These are phyloP conservation scores for Nitzschia palea DNA, from an alignment of 108 stramenopile genomes.

Conservation along the genomic window DNA sequence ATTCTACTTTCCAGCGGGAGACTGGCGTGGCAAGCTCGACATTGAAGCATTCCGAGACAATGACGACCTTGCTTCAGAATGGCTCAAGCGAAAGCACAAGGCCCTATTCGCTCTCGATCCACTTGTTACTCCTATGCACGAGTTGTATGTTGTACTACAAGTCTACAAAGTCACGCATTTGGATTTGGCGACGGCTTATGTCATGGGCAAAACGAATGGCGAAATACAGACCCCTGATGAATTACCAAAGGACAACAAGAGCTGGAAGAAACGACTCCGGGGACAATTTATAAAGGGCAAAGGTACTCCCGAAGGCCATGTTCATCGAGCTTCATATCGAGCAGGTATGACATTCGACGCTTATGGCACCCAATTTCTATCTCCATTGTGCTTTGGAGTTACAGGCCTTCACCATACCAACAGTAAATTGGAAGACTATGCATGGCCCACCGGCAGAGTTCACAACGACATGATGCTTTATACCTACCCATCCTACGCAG, in stretches of 20 bases:
- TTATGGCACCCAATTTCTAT: slow-evolving; percentile 61
- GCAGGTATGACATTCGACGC: slow-evolving; percentile 33
- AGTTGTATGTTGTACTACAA: slow-evolving; percentile 66
- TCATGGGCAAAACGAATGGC: neutral
- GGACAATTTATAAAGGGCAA: slow-evolving; percentile 29
- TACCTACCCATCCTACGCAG: slow-evolving; percentile 40
- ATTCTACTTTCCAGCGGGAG: slow-evolving; percentile 82
- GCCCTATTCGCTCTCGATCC: slow-evolving; percentile 73
- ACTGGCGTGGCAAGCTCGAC: slow-evolving; percentile 57
- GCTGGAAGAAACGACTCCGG: slow-evolving; percentile 19
- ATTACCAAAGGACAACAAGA: slow-evolving; percentile 4
- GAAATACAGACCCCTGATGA: neutral
- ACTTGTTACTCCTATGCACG: slow-evolving; percentile 14
- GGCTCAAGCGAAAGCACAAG: slow-evolving; percentile 64
- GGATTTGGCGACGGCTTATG: slow-evolving; percentile 32
- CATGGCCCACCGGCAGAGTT: slow-evolving; percentile 55
- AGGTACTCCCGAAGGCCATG: slow-evolving; percentile 7
- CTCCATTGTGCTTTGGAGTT: slow-evolving; percentile 69
- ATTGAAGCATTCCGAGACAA: slow-evolving; percentile 38
- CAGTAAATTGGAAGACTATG: slow-evolving; percentile 14
- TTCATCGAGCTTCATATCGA: slow-evolving; percentile 4
- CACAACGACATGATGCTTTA: slow-evolving; percentile 47
- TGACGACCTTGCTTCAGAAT: slow-evolving; percentile 29
- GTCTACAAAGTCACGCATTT: slow-evolving; percentile 49
- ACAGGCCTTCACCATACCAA: slow-evolving; percentile 38